phyloP scores from a whole-genome alignment of 805 yeast genomes.

The Lipomyces kockii region DNA sequence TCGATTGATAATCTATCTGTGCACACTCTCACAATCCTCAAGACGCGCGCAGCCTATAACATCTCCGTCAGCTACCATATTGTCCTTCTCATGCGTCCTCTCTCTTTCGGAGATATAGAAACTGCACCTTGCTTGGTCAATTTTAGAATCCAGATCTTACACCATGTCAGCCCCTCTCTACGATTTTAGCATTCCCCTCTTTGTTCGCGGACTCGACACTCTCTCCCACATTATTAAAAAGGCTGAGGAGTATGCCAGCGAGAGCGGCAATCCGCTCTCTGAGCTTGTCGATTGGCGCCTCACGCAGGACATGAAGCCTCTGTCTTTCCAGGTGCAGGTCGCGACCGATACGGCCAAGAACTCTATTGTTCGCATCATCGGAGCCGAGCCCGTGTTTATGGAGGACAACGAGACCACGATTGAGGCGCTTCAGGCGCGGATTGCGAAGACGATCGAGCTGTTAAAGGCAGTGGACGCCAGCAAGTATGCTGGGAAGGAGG shows the following conservation, averaged over 20 bases:
- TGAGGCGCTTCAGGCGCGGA: constrained; percentile 16
- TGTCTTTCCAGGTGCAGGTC: constrained; percentile 12
- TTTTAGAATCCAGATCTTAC: constrained; percentile 7
- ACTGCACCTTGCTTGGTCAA: constrained; percentile 4
- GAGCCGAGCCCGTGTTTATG: not conserved
- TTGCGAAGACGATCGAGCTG: constrained; percentile 12
- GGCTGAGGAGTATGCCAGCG: constrained; percentile 11
- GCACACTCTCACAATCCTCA: constrained; percentile 6
- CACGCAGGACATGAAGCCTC: constrained; percentile 12
- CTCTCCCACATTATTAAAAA: constrained; percentile 9
- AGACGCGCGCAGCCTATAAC: constrained; percentile 9
- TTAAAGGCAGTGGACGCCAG: constrained; percentile 3
- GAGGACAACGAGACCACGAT: constrained; percentile 16
- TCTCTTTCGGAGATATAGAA: not conserved
- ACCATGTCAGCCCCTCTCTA: constrained; percentile 6
- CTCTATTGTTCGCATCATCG: not conserved
- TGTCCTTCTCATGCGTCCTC: not conserved
- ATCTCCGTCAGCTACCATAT: constrained; percentile 1
- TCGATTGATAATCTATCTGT: not conserved
- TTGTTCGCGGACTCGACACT: constrained; percentile 2
- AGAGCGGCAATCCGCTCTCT: constrained; percentile 3
- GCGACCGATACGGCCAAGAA: constrained; percentile 9
- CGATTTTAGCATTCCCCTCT: constrained; percentile 8
- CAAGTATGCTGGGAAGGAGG: constrained; percentile 8
- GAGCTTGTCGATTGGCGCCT: constrained; percentile 10